Percentiles rank a stretch among this genome's conserved stretches.
These are phyloP conservation scores for Aspergillus carbonarius DNA, from an alignment of 2,329 filamentous ascomycete species.

Conservation along the genomic window DNA sequence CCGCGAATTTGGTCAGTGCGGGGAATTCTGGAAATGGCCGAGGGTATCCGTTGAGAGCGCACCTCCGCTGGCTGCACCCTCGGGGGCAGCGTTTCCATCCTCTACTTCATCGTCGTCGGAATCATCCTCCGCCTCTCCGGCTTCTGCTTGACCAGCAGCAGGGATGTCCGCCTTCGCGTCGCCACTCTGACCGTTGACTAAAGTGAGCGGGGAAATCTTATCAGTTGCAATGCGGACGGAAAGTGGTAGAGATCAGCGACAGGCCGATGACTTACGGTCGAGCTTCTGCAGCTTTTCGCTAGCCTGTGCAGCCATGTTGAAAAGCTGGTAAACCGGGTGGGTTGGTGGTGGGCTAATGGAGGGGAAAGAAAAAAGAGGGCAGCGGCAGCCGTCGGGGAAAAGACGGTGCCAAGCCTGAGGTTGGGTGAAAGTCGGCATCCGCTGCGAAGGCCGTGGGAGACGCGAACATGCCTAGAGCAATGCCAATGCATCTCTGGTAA, in stretches of 20 bases:
- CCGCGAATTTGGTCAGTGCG: conserved; percentile 9
- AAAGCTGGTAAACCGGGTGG: conserved; percentile 19
- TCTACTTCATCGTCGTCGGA: conserved; percentile 55
- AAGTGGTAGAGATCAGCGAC: background rate
- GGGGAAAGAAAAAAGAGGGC: conserved; percentile 20
- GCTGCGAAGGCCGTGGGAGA: background rate
- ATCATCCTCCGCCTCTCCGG: conserved; percentile 53
- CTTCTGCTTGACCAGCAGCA: conserved; percentile 34
- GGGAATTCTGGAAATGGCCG: background rate
- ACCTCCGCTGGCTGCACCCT: conserved; percentile 41
- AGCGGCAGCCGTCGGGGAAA: conserved; percentile 6
- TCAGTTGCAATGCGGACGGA: conserved; percentile 18
- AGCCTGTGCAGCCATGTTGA: conserved; percentile 45
- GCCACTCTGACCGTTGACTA: conserved; percentile 42
- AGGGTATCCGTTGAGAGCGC: conserved; percentile 12
- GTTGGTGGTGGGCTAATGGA: conserved; percentile 23
- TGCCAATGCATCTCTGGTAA: too few relatives aligned
- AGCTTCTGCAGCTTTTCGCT: conserved; percentile 43
- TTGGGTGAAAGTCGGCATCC: background rate
- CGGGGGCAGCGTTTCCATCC: conserved; percentile 44
- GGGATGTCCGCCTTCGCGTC: conserved; percentile 35
- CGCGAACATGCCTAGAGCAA: too few relatives aligned
- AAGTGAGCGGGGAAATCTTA: conserved; percentile 12
- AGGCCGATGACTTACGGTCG: conserved; percentile 32
- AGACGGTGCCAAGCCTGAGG: conserved; percentile 13